Evolutionary conservation across 768 basidiomycete genomes (phyloP), one percentile per base, ranked within the genome.

Genomic region (Glaciozyma antarctica): DNA sequence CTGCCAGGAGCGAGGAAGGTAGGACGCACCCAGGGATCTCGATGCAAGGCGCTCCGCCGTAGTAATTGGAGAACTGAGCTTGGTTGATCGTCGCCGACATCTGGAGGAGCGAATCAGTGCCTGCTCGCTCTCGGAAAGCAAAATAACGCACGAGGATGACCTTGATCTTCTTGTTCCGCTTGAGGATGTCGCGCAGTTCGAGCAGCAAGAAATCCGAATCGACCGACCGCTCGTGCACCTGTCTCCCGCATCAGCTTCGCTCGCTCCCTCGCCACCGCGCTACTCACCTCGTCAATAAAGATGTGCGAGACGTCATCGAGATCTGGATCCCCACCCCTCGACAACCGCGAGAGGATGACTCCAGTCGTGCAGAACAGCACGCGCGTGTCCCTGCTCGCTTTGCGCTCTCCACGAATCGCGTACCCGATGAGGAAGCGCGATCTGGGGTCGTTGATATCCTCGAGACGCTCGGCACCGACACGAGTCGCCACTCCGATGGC

Each of bases 61-160:
- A 95, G 75, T 97, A 97, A 62, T 82, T 81, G 56, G 85, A 79
- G 71, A 91, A 92, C n/a, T 81, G 83, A 67, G 88, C 81, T 65
- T 91, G 88, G 72, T 95, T 93, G 76, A 94, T 93, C 0, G 93
- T 97, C 7, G 93, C 93, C 41, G 88, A 90, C 91, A 95, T 95
- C 69, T 73, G 57, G 13, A 55, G 10, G n/a, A 7, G 16, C 5
- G 41, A 3, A 17, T 63, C 24, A 59, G n/a, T 13, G 5, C 16
- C 2, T 30, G 32, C 7, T 12, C 47, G 55, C 57, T 22, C 57
- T 16, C 13, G 16, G 43, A 61, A 26, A 16, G 58, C 17, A 28
- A 16, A 56, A 16, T 13, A 5, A 48, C 64, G 60, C 26, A 71
- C 70, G 54, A 94, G 81, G 26, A 93, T 77, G 26, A 97, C 81